Base-by-base conservation (phyloP, 257 asterid genomes). In the Scutellaria barbata region DNA sequence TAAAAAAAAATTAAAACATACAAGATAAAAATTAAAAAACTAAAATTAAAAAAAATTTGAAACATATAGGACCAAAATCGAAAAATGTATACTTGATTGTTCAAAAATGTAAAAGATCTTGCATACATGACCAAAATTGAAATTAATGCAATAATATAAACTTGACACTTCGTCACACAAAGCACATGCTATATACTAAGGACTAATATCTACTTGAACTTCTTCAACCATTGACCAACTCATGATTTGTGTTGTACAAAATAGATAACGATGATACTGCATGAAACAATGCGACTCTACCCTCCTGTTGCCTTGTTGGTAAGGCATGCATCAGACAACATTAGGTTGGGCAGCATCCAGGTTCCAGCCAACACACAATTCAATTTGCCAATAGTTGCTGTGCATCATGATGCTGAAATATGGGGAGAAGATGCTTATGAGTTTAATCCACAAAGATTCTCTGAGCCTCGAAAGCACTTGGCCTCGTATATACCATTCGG, bases 401-500 rank as follows among this genome's bases (percentile, higher is more conserved):
- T 86, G 14, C 91, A 86, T 69, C 91, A 81, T 46, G 81, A 83
- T 61, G 41, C 77, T 1, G 72, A 71, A 42, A 67, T 81, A 60
- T 86, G 91, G 88, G 89, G 91, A 12, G 76, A 74, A 22, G 87
- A 86, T 62, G 85, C 85, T 5, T 50, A 54, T 10, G 84, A 81
- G 12, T 83, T 86, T 77, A 86, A 86, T 56, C 91, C 91, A 8
- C 22, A 46, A 41, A 72, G 91, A 56, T 86, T 83, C 52, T 10
- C 72, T 0, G 72, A 78, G 68, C 42, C 81, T 30, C 65, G 83
- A 46, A 86, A 74, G 79, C 89, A 86, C 47, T 60, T 80, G 37
- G 88, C 87, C 12, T 80, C 87, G 4, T 83, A 67, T 57, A 80
- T 84, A 17, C 91, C 91, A 6, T 86, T 84, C 11, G 84, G 88